A percentile compares a stretch with the other conserved stretches of the same genome.
Evolutionary conservation across 2,329 filamentous ascomycete genomes (phyloP).

Genomic region (Aspergillus brunneoviolaceus): DNA sequence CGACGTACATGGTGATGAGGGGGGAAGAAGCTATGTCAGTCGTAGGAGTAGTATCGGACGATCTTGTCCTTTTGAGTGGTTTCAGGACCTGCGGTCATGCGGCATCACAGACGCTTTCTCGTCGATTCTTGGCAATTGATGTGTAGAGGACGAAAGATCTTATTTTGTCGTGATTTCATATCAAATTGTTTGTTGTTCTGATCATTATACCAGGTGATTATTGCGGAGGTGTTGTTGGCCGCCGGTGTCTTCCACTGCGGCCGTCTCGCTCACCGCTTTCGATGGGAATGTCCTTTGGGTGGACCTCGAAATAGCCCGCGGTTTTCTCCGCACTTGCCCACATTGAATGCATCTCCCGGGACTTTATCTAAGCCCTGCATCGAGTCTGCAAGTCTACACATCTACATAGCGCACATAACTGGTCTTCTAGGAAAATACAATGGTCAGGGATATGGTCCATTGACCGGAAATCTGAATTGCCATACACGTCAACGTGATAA

Average conservation of each 20-base stretch:
- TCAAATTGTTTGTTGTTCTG: background rate
- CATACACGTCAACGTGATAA: no score
- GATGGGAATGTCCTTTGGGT: background rate
- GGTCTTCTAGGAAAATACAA: no score
- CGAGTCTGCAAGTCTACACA: no score
- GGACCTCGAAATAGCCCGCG: background rate
- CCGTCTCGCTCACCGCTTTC: background rate
- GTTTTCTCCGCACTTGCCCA: background rate
- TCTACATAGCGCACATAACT: no score
- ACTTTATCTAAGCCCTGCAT: no score
- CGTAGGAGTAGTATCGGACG: background rate
- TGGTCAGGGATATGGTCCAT: no score
- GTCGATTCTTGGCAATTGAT: background rate
- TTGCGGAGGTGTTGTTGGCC: conserved; percentile 6
- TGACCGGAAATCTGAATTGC: no score
- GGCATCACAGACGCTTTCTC: background rate
- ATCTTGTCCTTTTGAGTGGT: background rate
- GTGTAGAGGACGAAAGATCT: background rate
- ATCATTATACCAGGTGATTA: background rate
- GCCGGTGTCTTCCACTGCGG: background rate
- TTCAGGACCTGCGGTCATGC: background rate
- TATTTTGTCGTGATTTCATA: background rate
- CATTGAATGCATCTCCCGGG: no score
- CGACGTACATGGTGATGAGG: conserved; percentile 22
- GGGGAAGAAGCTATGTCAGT: background rate